Evolutionary conservation across 768 basidiomycete species (phyloP).

Genomic region (Boletus rubescentipes): DNA sequence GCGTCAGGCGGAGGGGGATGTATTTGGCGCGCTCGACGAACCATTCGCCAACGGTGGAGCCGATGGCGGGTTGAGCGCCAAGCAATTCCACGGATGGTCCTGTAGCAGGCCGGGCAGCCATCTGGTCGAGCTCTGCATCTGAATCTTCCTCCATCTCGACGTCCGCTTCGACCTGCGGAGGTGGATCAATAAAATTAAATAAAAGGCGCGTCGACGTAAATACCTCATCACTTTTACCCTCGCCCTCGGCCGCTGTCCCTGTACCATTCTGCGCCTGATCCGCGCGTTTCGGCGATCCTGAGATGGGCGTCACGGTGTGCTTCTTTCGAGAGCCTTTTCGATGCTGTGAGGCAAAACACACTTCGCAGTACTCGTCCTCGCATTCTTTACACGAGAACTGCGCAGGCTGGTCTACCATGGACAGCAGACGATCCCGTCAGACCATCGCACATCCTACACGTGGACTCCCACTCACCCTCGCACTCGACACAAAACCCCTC

Average conservation of each 20-base stretch:
- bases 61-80: constrained; percentile 58
- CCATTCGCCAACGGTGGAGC: constrained; percentile 75
- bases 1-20: constrained; percentile 76
- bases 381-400: constrained; percentile 73
- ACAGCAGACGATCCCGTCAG: neutral
- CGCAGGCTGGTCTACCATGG: constrained; percentile 72
- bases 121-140: constrained; percentile 41
- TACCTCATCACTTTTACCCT: constrained; percentile 23
- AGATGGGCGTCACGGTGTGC: constrained; percentile 55
- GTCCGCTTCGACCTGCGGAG: constrained; percentile 30
- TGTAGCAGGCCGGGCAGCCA: constrained; percentile 29
- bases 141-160: constrained; percentile 35
- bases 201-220: neutral
- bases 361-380: constrained; percentile 74
- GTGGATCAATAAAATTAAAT: constrained; percentile 15
- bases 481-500: constrained; percentile 83
- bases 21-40: constrained; percentile 79
- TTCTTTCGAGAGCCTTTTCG: constrained; percentile 74
- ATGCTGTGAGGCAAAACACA: constrained; percentile 84
- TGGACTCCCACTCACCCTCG: constrained; percentile 56
- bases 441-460: neutral
- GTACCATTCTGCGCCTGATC: constrained; percentile 17
- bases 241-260: neutral
- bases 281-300: constrained; percentile 11
- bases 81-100: constrained; percentile 34